Conservation (phyloP, 2,329 filamentous ascomycete species). For the Trichoderma asperellum region DNA sequence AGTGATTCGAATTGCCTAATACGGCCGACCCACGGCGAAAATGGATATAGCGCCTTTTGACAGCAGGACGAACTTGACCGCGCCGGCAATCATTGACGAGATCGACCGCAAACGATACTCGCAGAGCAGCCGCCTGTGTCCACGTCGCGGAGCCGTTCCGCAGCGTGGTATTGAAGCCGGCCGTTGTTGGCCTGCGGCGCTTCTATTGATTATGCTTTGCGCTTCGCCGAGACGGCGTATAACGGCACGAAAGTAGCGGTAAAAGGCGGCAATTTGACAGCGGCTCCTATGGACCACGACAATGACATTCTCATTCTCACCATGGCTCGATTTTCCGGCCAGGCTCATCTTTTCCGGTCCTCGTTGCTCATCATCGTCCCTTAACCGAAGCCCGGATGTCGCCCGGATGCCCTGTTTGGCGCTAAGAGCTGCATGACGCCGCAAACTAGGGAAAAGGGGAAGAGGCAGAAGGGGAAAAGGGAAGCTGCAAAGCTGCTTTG, state of each 20-base stretch:
- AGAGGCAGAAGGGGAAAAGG: neutral
- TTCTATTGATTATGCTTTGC: conserved; percentile 8
- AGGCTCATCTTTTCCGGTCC: neutral
- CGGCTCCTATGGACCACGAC: neutral
- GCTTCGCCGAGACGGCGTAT: too few species aligned
- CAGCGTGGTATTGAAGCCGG: too few species aligned
- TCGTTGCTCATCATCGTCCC: neutral
- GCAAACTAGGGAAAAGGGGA: neutral
- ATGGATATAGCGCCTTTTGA: too few species aligned
- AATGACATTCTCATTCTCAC: neutral
- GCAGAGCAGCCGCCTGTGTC: too few species aligned
- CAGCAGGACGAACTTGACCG: too few species aligned
- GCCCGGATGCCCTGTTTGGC: neutral
- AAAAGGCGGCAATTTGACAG: neutral
- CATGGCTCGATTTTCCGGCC: neutral
- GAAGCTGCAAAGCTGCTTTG: neutral
- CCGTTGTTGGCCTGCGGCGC: too few species aligned
- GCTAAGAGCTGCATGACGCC: neutral
- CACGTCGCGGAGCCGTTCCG: too few species aligned
- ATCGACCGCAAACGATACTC: too few species aligned
- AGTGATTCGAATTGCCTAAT: conserved; percentile 19
- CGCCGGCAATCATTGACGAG: too few species aligned
- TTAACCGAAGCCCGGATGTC: neutral
- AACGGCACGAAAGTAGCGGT: neutral
- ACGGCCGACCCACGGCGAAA: neutral